These are phyloP conservation scores for Nothophaeocryptopus gaeumannii DNA, from an alignment of 2,329 filamentous ascomycete genomes.

Conservation along the genomic window DNA sequence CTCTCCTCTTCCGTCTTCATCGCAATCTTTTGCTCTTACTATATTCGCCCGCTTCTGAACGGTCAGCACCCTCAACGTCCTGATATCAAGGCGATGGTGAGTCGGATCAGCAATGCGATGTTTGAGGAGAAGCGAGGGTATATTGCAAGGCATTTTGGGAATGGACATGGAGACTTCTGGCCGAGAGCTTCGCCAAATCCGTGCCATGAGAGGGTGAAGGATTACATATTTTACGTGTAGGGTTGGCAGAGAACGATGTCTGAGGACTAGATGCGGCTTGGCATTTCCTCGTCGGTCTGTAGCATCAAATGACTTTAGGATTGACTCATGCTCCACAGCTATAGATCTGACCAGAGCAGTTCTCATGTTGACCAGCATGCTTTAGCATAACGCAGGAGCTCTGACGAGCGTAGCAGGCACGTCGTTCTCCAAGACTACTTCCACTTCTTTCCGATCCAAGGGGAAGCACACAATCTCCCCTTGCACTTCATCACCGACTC, in stretches of 20 bases:
- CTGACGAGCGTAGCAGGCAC: no score
- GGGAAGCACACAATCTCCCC: no score
- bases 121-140: neutral
- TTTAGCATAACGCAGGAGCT: no score
- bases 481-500: no score
- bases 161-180: neutral
- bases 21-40: conserved; percentile 9
- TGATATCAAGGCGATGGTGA: neutral
- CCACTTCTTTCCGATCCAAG: no score
- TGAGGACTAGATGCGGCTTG: neutral
- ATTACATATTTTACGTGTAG: conserved; percentile 33
- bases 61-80: neutral
- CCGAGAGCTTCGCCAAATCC: conserved; percentile 16
- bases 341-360: no score
- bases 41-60: conserved; percentile 22
- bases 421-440: no score
- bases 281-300: no score
- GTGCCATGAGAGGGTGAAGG: conserved; percentile 27
- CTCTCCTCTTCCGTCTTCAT: no score
- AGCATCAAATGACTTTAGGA: no score
- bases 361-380: no score
- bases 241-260: neutral
- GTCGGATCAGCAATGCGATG: neutral
- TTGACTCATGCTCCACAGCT: no score
- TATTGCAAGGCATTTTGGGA: neutral